Base-by-base conservation (phyloP, 495 filamentous ascomycete species). In the Pseudotulostoma volvatum region DNA sequence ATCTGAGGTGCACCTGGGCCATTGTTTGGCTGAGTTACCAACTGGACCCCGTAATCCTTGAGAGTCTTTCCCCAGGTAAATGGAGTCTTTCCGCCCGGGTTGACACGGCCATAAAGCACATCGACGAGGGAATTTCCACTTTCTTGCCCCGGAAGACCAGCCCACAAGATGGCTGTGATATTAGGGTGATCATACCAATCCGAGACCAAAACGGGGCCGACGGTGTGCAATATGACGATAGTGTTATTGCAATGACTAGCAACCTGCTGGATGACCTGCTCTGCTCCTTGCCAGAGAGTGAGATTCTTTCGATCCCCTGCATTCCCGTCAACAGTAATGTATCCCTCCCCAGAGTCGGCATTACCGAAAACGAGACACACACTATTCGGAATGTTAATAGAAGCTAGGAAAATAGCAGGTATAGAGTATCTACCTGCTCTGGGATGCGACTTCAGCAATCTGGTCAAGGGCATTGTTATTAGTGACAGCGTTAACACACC, bases 151-250 rank as follows among this genome's bases (percentile, higher is more conserved):
- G 90, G 90, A 32, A 95, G 55, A 54, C 87, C 88, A 44, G 88
- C 90, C 79, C 85, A 95, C 13, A 96, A 51, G 31, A 97, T 90
- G 18, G 84, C 90, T 7, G 86, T 95, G 41, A 97, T 71, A 55
- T 96, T 96, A n/a, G 80, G 76, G 56, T 81, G 76, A 44, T 86
- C 61, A 43, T 83, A 78, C 65, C 76, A 93, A 18, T 80, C 68
- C 18, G 76, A 71, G 16, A 94, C 49, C 0, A 93, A 61, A 14
- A 95, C 84, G 11, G 88, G 71, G 2, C 84, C 84, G 5, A 79
- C 70, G 3, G 81, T 79, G 59, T 96, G 88, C 44, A 97, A 79
- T 38, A 96, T 73, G 9, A 97, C 82, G 38, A 97, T 76, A 14
- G 87, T 94, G 68, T 94, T 93, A 60, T 81, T 77, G 64, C 82